A percentile compares a stretch with the other conserved stretches of the same genome.
Evolutionary conservation across 768 basidiomycete species (phyloP).

Genomic region (Omphalotus guepiniiformis): DNA sequence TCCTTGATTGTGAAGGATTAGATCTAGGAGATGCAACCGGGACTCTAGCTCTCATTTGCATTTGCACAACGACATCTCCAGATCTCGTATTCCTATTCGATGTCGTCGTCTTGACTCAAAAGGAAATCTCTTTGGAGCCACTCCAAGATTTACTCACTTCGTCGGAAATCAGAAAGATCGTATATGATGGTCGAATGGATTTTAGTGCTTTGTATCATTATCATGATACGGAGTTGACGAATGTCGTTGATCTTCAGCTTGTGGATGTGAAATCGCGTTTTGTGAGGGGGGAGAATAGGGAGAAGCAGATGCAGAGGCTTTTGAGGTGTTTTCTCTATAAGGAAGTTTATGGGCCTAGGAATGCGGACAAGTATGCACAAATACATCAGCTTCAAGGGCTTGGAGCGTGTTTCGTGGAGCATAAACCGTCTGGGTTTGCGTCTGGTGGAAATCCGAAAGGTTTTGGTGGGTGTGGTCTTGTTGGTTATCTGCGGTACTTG

Average conservation of each 20-base stretch:
- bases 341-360: constrained; percentile 3
- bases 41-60: constrained; percentile 30
- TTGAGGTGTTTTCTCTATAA: constrained; percentile 3
- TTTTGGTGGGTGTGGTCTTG: no score
- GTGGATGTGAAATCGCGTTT: constrained; percentile 31
- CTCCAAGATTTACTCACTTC: constrained; percentile 26
- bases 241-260: constrained; percentile 37
- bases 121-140: constrained; percentile 15
- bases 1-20: constrained; percentile 38
- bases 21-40: constrained; percentile 28
- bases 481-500: no score
- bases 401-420: constrained; percentile 24
- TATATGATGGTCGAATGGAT: constrained; percentile 41
- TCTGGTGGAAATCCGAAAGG: no score
- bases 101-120: constrained; percentile 23
- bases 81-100: constrained; percentile 34
- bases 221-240: constrained; percentile 24
- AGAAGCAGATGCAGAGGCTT: constrained; percentile 15
- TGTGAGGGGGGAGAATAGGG: constrained; percentile 20
- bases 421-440: not conserved
- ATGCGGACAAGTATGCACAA: constrained; percentile 20
- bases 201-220: constrained; percentile 28
- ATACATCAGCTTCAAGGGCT: constrained; percentile 33
- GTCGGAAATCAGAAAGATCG: constrained; percentile 29
- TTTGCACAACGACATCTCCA: constrained; percentile 22